Evolutionary conservation across 2,329 filamentous ascomycete species (phyloP).

Genomic region (Aschersonia sp.): DNA sequence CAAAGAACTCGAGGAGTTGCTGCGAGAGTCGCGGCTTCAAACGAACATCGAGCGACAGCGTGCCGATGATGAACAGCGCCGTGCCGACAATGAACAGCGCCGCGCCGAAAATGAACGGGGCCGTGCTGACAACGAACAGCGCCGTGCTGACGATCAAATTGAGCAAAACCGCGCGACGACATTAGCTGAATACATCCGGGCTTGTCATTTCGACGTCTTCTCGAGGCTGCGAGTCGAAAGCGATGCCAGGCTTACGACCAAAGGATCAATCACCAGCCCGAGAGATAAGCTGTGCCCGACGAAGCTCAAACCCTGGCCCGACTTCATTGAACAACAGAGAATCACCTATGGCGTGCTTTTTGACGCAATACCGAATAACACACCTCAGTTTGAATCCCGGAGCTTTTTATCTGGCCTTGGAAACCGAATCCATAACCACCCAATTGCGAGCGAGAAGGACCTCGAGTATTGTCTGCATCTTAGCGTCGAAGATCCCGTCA

Average conservation of each 20-base stretch:
- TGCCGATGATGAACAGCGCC: too few species aligned
- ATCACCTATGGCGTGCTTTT: not conserved
- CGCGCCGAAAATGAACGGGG: too few species aligned
- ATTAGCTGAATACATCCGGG: slow-evolving; percentile 15
- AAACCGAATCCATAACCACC: not conserved
- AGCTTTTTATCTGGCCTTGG: not conserved
- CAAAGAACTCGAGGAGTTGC: too few species aligned
- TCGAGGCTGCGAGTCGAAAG: slow-evolving; percentile 11
- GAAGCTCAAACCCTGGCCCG: slow-evolving; percentile 12
- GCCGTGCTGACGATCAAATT: slow-evolving; percentile 5
- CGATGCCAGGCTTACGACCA: slow-evolving; percentile 11
- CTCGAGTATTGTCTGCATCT: slow-evolving; percentile 2
- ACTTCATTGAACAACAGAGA: slow-evolving; percentile 4
- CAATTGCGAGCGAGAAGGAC: slow-evolving; percentile 1
- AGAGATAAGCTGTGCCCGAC: slow-evolving; percentile 14
- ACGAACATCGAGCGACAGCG: not conserved
- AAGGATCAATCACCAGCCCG: slow-evolving; percentile 14
- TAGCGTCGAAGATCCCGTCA: slow-evolving; percentile 1
- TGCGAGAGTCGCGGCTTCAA: not conserved
- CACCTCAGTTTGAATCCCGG: not conserved
- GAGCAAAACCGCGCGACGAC: slow-evolving; percentile 11
- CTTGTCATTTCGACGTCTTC: slow-evolving; percentile 14
- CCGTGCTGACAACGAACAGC: too few species aligned
- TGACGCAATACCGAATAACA: not conserved
- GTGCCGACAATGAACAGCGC: too few species aligned